Evolutionary conservation across 768 basidiomycete genomes (phyloP).

Genomic region (Russula abietina): DNA sequence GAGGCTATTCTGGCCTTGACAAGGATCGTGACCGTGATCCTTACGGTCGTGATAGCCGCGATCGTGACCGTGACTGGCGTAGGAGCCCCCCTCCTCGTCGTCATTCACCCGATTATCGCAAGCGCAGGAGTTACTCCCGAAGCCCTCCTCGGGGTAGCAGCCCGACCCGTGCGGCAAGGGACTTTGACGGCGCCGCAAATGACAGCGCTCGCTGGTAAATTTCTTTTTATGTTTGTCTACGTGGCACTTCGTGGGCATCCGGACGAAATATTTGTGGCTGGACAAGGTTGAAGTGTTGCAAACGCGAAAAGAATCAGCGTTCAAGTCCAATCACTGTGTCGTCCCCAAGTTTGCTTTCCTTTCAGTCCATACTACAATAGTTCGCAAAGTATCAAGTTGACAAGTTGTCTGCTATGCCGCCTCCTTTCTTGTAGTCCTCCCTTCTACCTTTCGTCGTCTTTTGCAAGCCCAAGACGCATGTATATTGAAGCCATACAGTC

Average conservation of each 20-base stretch:
- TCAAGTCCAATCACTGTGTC: slow-evolving; percentile 38
- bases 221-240: slow-evolving; percentile 21
- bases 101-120: slow-evolving; percentile 73
- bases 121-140: slow-evolving; percentile 70
- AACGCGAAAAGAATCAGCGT: slow-evolving; percentile 33
- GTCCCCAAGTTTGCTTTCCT: slow-evolving; percentile 44
- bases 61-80: slow-evolving; percentile 63
- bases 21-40: slow-evolving; percentile 44
- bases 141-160: slow-evolving; percentile 74
- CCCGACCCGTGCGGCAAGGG: slow-evolving; percentile 37
- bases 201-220: slow-evolving; percentile 59
- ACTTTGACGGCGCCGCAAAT: slow-evolving; percentile 40
- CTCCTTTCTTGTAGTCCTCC: slow-evolving; percentile 51
- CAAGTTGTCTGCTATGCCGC: slow-evolving; percentile 55
- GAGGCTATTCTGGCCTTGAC: slow-evolving; percentile 32
- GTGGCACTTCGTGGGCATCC: slow-evolving; percentile 25
- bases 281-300: slow-evolving; percentile 40
- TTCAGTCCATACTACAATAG: slow-evolving; percentile 36
- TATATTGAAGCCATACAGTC: slow-evolving; percentile 24
- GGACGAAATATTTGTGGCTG: slow-evolving; percentile 22
- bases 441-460: slow-evolving; percentile 32
- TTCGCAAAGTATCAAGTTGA: slow-evolving; percentile 59
- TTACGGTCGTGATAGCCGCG: slow-evolving; percentile 38
- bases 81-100: slow-evolving; percentile 60
- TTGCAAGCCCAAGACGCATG: slow-evolving; percentile 27